Conservation (phyloP, 768 basidiomycete genomes). For the Mycena latifolia region DNA sequence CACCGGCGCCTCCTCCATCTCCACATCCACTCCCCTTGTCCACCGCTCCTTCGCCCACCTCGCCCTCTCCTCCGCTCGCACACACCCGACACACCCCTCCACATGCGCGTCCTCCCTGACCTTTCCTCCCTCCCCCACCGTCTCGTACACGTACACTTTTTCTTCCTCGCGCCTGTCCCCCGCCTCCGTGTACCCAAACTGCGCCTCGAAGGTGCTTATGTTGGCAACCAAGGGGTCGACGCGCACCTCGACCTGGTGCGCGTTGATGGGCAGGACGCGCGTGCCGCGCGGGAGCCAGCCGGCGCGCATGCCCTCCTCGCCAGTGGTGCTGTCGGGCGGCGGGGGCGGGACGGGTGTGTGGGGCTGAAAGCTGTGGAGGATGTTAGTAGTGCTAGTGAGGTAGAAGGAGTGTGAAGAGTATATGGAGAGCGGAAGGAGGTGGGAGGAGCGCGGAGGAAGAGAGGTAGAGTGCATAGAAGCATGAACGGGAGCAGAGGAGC, state of each 20-base stretch:
- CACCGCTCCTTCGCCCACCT: too few species aligned
- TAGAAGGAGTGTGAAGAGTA: too few species aligned
- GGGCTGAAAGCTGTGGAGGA: conserved; percentile 14
- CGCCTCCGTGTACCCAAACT: not conserved
- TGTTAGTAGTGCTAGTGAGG: too few species aligned
- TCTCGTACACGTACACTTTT: conserved; percentile 23
- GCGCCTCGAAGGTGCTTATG: not conserved
- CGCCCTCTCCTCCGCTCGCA: conserved; percentile 17
- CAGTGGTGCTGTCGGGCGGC: conserved; percentile 17
- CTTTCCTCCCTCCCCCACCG: not conserved
- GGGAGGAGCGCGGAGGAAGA: too few species aligned
- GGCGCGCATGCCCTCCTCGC: conserved; percentile 52
- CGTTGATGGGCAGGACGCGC: not conserved
- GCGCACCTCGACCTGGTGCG: conserved; percentile 13
- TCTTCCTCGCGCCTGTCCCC: not conserved
- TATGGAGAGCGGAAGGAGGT: too few species aligned
- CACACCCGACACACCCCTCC: conserved; percentile 30
- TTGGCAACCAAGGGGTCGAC: not conserved
- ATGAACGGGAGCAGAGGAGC: too few species aligned
- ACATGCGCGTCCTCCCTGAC: conserved; percentile 24
- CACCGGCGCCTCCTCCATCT: too few species aligned
- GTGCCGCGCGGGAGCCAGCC: conserved; percentile 52
- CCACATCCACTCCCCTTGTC: too few species aligned
- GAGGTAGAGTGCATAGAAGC: too few species aligned
- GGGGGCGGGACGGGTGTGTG: conserved; percentile 20